Base-by-base conservation (phyloP, 2,329 filamentous ascomycete genomes). In the Fusarium incarnatum region DNA sequence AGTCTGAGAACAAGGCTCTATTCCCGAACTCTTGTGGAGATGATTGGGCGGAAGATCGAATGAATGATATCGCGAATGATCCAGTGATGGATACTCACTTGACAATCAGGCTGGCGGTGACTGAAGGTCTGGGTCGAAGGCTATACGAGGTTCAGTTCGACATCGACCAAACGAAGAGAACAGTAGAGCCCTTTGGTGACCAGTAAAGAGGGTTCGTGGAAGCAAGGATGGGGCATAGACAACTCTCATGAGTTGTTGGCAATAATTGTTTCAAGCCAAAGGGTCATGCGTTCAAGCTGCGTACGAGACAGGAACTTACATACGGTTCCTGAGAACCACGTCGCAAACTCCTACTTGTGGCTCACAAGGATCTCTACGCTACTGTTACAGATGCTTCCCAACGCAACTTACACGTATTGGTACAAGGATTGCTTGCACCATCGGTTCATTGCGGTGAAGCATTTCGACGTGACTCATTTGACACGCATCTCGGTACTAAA, bases 101-200 rank as follows among this genome's bases (percentile, higher is more conserved):
- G 11, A 23, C 53, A 3, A 52, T 54, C 3, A 67, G 42, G 3
- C 52, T 71, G 20, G 20, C 22, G 9, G 60, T 53, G 40, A 55
- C 28, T 12, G 47, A 75, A 27, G 67, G 62, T 15, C 20, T 75
- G 1, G 69, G 64, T 4, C 62, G 71, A 23, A 68, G 62, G 16
- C 11, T 73, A 20, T 75, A 67, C 46, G 69, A 75, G 40, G 42
- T 75, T 12, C 56, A 54, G 8, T 45, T 71, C 23, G 52, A 28
- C 12, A 42, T 74, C 16, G 27, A 61, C 7, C 49, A 40, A 12
- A 25, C 11, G 10, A 9, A 37, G 8, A 55, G 13, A 45, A 16
- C 10, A 44, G 18, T 18, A 20, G 22, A 28, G 15, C 18, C 23
- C 6, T 27, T 20, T 49, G 22, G 12, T 40, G 18, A 13, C 13